Percentiles rank a stretch among this genome's conserved stretches.
phyloP scores from a whole-genome alignment of 2,329 filamentous ascomycete species.

The Colletotrichum sp. region DNA sequence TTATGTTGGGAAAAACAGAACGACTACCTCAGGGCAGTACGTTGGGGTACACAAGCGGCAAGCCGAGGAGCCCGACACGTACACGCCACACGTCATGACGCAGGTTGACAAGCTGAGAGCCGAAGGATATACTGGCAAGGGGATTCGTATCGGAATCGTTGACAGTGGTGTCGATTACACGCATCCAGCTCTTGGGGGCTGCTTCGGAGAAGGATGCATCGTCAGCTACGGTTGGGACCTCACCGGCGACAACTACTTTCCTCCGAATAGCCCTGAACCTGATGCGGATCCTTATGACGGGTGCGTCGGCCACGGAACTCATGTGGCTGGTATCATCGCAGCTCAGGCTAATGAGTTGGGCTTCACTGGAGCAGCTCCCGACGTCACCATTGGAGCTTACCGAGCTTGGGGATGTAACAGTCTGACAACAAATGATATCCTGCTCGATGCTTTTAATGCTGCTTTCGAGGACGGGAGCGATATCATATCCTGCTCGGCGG shows the following conservation, averaged over 20 bases:
- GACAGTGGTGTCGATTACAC: slow-evolving; percentile 50
- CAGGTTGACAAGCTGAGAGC: slow-evolving; percentile 44
- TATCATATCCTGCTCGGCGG: slow-evolving; percentile 34
- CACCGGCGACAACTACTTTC: slow-evolving; percentile 42
- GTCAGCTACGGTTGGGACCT: slow-evolving; percentile 53
- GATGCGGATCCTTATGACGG: slow-evolving; percentile 44
- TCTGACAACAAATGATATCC: slow-evolving; percentile 38
- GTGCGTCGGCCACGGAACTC: slow-evolving; percentile 35
- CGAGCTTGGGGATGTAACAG: slow-evolving; percentile 40
- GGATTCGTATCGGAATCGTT: slow-evolving; percentile 46
- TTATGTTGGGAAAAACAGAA: slow-evolving; percentile 18
- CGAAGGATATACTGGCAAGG: slow-evolving; percentile 47
- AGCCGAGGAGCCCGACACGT: not conserved
- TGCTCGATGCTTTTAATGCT: slow-evolving; percentile 45
- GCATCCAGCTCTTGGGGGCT: slow-evolving; percentile 56
- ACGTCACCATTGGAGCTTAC: slow-evolving; percentile 45
- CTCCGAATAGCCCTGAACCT: slow-evolving; percentile 32
- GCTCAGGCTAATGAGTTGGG: slow-evolving; percentile 41
- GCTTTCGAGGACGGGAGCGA: slow-evolving; percentile 45
- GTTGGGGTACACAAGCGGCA: not conserved
- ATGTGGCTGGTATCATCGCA: slow-evolving; percentile 50
- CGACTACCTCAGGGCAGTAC: not conserved
- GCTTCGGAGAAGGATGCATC: slow-evolving; percentile 54
- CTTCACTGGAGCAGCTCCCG: slow-evolving; percentile 45
- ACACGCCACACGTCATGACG: slow-evolving; percentile 31